These are phyloP conservation scores for Trichoderma sp. DNA, from an alignment of 2,329 filamentous ascomycete genomes.

Conservation along the genomic window DNA sequence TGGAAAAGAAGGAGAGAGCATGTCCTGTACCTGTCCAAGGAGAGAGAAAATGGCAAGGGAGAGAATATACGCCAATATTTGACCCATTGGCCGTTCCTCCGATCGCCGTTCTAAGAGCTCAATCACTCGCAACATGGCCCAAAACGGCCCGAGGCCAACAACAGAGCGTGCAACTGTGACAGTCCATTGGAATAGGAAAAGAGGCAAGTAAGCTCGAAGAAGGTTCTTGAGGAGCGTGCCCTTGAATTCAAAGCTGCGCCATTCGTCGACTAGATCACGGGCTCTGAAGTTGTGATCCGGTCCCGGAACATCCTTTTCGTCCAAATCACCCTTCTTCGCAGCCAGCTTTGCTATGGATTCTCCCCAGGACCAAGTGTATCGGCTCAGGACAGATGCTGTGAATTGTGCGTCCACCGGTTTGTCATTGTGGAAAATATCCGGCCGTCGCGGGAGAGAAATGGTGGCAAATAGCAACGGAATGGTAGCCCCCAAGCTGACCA, in stretches of 20 bases:
- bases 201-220: slow-evolving; percentile 53
- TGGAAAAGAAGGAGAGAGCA: not conserved
- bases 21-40: slow-evolving; percentile 40
- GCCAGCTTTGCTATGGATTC: slow-evolving; percentile 53
- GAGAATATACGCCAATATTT: slow-evolving; percentile 67
- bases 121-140: slow-evolving; percentile 65
- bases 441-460: slow-evolving; percentile 62
- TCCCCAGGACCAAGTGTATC: slow-evolving; percentile 67
- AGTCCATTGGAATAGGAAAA: slow-evolving; percentile 57
- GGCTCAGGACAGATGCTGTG: slow-evolving; percentile 57
- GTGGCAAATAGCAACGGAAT: slow-evolving; percentile 48
- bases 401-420: slow-evolving; percentile 61
- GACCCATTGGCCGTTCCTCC: slow-evolving; percentile 45
- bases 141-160: slow-evolving; percentile 68
- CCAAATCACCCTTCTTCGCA: slow-evolving; percentile 55
- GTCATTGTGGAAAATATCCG: slow-evolving; percentile 60
- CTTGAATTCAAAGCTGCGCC: slow-evolving; percentile 45
- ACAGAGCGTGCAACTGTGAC: slow-evolving; percentile 54
- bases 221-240: slow-evolving; percentile 60
- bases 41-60: slow-evolving; percentile 60
- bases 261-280: slow-evolving; percentile 49
- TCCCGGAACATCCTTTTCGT: slow-evolving; percentile 60
- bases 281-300: slow-evolving; percentile 55
- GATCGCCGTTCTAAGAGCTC: slow-evolving; percentile 58
- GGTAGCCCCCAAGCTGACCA: slow-evolving; percentile 44